Base-by-base conservation (phyloP, 306 rosid genomes). In the Rubus parviflorus region DNA sequence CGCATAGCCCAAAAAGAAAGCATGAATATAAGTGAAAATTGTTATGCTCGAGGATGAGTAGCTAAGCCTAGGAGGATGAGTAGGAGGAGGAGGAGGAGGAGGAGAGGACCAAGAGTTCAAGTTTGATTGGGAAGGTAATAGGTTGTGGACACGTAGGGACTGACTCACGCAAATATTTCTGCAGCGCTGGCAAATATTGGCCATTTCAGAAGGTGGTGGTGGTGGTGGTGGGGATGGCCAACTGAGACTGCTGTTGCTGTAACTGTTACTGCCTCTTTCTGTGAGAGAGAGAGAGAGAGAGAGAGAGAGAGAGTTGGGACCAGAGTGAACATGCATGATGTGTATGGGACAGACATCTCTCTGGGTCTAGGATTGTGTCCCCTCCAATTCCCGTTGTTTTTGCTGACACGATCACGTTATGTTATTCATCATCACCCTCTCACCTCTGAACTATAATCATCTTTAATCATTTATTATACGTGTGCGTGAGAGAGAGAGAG, bases 341-440 rank as follows among this genome's bases (percentile, higher is more conserved):
- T 85, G 86, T 83, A 82, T 85, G 85, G 81, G 81, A 75, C 85
- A 83, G 68, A 83, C 80, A 68, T 65, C 79, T 72, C 85, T 46
- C 48, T 49, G 61, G 17, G 37, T 6, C 35, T 43, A 60, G 60
- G 47, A 77, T 19, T 77, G 73, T 81, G 78, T 75, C 80, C 80
- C 83, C 70, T 40, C 48, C 48, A 19, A 64, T 64, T 80, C 83
- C 90, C 88, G 88, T 85, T 89, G 78, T 81, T 89, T 89, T 68
- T 74, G 93, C 91, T 83, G 90, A 89, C 91, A 85, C 80, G 20
- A 52, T 43, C 91, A 87, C 81, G 82, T 80, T 82, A 53, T 49
- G 20, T 30, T 38, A 64, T 64, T 64, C 70, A 64, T 17, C 70
- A 17, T 49, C 70, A 76, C 62, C 73, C 68, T 58, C 68, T 43